A percentile compares a stretch with the other conserved stretches of the same genome.
Conservation (phyloP, 371 early-diverging fungal species). For the Mortierella sp. region DNA sequence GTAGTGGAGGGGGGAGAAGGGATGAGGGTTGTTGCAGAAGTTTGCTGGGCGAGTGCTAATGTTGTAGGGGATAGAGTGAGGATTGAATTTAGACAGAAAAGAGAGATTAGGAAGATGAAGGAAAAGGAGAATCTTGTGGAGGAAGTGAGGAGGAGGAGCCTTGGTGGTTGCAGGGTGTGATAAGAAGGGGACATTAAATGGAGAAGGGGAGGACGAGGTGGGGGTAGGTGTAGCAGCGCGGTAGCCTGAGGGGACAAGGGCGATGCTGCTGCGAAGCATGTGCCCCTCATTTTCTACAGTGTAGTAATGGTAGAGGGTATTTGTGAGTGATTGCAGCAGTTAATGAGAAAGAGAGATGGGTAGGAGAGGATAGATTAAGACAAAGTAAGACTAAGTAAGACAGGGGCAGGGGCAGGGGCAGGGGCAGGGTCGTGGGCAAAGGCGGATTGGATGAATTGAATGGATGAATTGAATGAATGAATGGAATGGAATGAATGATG, state of each 20-base stretch:
- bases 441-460: background rate
- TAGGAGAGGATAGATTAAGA: background rate
- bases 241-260: conserved; percentile 9
- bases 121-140: no score
- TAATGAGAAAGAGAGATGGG: background rate
- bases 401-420: background rate
- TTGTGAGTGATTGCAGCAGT: background rate
- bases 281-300: conserved; percentile 35
- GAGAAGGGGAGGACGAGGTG: conserved; percentile 11
- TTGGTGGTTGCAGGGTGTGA: background rate
- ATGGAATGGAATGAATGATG: background rate
- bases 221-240: conserved; percentile 11
- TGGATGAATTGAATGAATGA: background rate
- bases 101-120: background rate
- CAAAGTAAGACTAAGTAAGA: background rate
- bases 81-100: background rate
- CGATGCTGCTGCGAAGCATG: conserved; percentile 39
- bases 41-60: background rate
- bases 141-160: no score
- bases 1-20: background rate
- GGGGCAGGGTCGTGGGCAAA: no score
- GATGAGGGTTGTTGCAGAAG: background rate
- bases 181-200: background rate
- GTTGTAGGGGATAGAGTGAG: background rate
- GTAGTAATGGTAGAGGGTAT: background rate